Conservation (phyloP, 140 eudicot species). For the Flaveria floridana region DNA sequence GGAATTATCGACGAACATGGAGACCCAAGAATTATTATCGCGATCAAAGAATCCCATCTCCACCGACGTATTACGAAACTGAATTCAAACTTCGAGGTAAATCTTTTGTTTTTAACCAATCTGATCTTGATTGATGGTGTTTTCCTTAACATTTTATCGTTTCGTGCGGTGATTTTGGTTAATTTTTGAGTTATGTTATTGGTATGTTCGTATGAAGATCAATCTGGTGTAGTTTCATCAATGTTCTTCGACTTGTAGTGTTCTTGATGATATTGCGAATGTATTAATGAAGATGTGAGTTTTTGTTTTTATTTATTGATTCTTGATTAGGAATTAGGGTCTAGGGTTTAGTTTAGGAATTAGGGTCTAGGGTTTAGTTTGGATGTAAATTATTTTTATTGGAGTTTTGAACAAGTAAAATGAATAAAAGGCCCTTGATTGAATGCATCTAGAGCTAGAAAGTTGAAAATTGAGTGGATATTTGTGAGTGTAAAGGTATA, state of each 20-base stretch:
- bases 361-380: conserved; percentile 23
- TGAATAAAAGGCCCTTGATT: conserved; percentile 7
- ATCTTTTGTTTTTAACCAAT: background rate
- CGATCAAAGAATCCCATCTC: conserved; percentile 48
- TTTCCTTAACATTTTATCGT: background rate
- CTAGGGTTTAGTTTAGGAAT: conserved; percentile 19
- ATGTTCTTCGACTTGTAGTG: background rate
- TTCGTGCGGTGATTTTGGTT: background rate
- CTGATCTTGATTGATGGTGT: conserved; percentile 1
- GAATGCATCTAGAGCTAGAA: conserved; percentile 1
- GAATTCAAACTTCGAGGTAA: conserved; percentile 40
- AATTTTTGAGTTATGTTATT: conserved; percentile 5
- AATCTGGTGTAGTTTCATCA: background rate
- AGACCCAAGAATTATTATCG: conserved; percentile 49
- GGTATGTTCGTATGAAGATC: conserved; percentile 1
- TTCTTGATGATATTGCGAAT: background rate
- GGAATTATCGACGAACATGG: conserved; percentile 51
- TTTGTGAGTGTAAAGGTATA: conserved; percentile 6
- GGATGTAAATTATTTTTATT: background rate
- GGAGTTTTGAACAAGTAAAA: background rate
- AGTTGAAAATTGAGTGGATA: background rate
- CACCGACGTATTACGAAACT: conserved; percentile 40
- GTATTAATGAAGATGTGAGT: background rate
- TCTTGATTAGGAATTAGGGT: conserved; percentile 14
- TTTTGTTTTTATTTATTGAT: conserved; percentile 5